Percentiles rank a stretch among this genome's conserved stretches.
Evolutionary conservation across 352 stramenopile species (phyloP).

Genomic region (Pythium aphanidermatum): DNA sequence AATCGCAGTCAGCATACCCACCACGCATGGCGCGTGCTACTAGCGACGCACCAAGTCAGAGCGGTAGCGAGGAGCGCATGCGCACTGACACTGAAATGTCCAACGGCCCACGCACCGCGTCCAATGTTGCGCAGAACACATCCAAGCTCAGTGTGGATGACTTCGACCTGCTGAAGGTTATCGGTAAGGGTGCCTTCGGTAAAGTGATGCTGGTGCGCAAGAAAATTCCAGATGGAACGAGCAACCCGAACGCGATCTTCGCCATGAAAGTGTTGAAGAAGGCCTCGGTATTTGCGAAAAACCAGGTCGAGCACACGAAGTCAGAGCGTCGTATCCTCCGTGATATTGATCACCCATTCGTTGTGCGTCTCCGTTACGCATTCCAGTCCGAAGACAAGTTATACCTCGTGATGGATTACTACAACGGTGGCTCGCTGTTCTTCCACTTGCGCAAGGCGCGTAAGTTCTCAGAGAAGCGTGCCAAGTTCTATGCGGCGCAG

Average conservation of each 20-base stretch:
- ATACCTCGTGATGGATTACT: slow-evolving; percentile 93
- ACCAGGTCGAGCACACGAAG: slow-evolving; percentile 92
- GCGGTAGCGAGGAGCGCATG: slow-evolving; percentile 31
- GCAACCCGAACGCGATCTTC: slow-evolving; percentile 81
- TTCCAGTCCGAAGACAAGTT: slow-evolving; percentile 93
- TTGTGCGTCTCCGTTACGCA: slow-evolving; percentile 90
- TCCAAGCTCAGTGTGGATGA: slow-evolving; percentile 86
- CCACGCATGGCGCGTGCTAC: slow-evolving; percentile 43
- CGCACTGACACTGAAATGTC: slow-evolving; percentile 79
- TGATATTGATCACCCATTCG: slow-evolving; percentile 91
- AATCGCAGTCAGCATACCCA: slow-evolving; percentile 11
- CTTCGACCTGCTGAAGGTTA: slow-evolving; percentile 94
- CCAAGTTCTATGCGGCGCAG: slow-evolving; percentile 89
- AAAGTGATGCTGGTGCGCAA: slow-evolving; percentile 96
- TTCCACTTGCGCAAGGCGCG: slow-evolving; percentile 90
- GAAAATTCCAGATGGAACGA: slow-evolving; percentile 68
- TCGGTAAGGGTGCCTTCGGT: slow-evolving; percentile 94
- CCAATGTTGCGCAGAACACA: slow-evolving; percentile 21
- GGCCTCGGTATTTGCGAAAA: slow-evolving; percentile 87
- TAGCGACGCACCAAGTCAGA: slow-evolving; percentile 41
- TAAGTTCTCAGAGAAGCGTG: slow-evolving; percentile 85
- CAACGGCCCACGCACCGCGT: slow-evolving; percentile 39
- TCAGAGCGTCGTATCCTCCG: slow-evolving; percentile 87
- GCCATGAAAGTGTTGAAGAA: slow-evolving; percentile 95
- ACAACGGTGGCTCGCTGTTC: slow-evolving; percentile 89